Evolutionary conservation across 169 alveolate genomes (phyloP).

Genomic region (Amoebophrya sp.): DNA sequence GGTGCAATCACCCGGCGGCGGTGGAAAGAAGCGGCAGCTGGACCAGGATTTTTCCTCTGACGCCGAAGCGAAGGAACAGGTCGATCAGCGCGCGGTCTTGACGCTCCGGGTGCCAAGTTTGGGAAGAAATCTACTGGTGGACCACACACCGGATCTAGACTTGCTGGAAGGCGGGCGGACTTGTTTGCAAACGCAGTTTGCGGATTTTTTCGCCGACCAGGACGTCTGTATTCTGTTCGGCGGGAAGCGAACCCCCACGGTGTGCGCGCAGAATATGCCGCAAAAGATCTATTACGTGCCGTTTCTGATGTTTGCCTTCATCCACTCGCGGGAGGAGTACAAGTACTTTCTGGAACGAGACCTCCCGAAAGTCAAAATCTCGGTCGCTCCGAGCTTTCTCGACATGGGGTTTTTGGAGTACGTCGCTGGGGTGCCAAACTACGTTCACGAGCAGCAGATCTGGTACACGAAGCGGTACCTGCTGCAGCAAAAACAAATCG

Average conservation of each 20-base stretch:
- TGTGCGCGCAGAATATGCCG: background rate
- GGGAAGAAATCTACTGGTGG: background rate
- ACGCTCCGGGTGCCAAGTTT: background rate
- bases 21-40: too few species aligned
- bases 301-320: background rate
- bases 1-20: too few species aligned
- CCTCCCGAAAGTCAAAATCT: background rate
- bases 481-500: background rate
- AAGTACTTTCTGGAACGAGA: background rate
- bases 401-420: background rate
- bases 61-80: too few species aligned
- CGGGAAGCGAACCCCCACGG: background rate
- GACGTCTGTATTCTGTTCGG: background rate
- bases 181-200: background rate
- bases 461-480: background rate
- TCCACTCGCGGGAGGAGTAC: background rate
- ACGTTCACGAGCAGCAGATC: background rate
- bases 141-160: background rate
- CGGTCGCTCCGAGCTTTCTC: background rate
- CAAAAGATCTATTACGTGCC: background rate
- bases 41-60: too few species aligned
- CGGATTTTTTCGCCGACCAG: background rate
- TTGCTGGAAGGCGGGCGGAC: background rate
- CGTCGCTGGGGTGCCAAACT: background rate
- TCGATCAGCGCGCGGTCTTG: too few species aligned